These are phyloP conservation scores for Boletus coccyginus DNA, from an alignment of 768 basidiomycete genomes.

Conservation along the genomic window DNA sequence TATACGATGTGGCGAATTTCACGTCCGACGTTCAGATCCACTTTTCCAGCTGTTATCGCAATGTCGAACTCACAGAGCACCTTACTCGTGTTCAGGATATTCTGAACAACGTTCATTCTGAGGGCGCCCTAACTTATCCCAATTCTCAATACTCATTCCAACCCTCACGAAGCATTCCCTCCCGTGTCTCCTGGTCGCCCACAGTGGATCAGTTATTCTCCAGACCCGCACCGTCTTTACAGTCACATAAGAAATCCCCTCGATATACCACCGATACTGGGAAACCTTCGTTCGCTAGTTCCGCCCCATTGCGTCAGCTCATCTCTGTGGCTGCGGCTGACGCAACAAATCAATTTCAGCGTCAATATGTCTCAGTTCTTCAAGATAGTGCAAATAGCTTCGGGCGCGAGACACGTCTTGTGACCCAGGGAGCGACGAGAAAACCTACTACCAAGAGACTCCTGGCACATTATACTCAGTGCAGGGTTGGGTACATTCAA, in stretches of 20 bases:
- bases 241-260: no score
- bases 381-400: conserved; percentile 8
- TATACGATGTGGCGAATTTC: conserved; percentile 6
- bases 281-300: neutral
- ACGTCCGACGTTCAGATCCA: neutral
- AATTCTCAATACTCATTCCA: conserved; percentile 6
- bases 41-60: conserved; percentile 20
- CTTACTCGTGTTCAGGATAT: conserved; percentile 9
- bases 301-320: conserved; percentile 1
- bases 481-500: conserved; percentile 1
- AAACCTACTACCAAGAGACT: neutral
- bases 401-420: neutral
- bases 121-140: neutral
- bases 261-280: neutral
- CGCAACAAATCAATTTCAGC: conserved; percentile 12
- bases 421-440: neutral
- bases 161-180: neutral
- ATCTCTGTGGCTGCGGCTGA: neutral
- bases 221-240: conserved; percentile 2
- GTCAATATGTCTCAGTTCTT: conserved; percentile 8
- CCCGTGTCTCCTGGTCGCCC: neutral
- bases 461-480: conserved; percentile 5
- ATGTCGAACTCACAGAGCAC: conserved; percentile 16
- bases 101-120: neutral
- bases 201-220: conserved; percentile 1